Conservation (phyloP, 768 basidiomycete species). For the Pisolithus orientalis region DNA sequence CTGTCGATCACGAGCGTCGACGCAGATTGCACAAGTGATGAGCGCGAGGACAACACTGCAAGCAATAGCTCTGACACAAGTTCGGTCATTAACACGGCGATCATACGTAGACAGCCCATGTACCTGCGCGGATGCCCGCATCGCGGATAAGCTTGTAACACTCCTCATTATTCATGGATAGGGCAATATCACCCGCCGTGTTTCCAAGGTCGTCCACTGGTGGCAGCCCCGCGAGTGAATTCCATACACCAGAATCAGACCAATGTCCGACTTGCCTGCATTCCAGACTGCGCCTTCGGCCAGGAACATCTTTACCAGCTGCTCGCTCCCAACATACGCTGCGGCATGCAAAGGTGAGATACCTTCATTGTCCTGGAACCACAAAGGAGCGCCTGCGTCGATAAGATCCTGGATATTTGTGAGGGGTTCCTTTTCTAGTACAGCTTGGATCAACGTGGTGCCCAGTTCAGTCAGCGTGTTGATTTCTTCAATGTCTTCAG, state of each 20-base stretch:
- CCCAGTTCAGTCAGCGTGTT: constrained; percentile 50
- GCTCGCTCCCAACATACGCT: constrained; percentile 60
- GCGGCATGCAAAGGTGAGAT: constrained; percentile 85
- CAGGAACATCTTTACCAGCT: constrained; percentile 62
- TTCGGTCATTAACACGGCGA: constrained; percentile 3
- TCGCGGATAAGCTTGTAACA: constrained; percentile 82
- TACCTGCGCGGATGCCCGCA: constrained; percentile 88
- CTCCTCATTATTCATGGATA: constrained; percentile 72
- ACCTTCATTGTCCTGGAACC: constrained; percentile 87
- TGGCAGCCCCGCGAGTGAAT: not conserved
- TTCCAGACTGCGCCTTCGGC: constrained; percentile 91
- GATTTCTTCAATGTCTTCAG: constrained; percentile 29
- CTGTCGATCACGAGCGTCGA: constrained; percentile 39
- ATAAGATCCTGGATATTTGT: constrained; percentile 45
- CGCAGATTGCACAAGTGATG: constrained; percentile 17
- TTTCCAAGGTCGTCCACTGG: constrained; percentile 71
- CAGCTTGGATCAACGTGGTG: constrained; percentile 50
- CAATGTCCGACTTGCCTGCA: constrained; percentile 44
- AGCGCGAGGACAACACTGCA: constrained; percentile 48
- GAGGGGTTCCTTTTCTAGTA: constrained; percentile 43
- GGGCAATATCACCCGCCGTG: constrained; percentile 86
- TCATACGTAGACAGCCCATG: not conserved
- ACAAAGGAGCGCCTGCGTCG: constrained; percentile 69
- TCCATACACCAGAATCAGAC: not conserved
- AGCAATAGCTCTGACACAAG: constrained; percentile 60